phyloP scores from a whole-genome alignment of 306 rosid species.

The Potentilla sterilis region DNA sequence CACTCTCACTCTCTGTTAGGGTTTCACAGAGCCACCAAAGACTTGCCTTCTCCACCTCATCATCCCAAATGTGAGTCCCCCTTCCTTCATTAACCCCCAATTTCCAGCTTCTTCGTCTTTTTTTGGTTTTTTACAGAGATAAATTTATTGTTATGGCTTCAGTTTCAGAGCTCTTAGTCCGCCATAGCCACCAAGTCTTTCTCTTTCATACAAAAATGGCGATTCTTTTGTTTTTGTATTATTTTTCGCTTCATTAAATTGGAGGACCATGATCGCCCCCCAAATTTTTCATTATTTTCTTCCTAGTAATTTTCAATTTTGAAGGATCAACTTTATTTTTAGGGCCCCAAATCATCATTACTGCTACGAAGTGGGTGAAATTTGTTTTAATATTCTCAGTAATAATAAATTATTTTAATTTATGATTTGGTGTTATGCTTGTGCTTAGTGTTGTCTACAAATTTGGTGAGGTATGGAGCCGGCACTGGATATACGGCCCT shows the following conservation, averaged over 20 bases:
- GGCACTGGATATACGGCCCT: conserved; percentile 22
- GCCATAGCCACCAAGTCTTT: no score
- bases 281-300: not conserved
- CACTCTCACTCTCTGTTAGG: not conserved
- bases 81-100: not conserved
- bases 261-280: no score
- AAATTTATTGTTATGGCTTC: not conserved
- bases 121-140: not conserved
- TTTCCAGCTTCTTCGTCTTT: not conserved
- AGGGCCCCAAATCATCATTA: not conserved
- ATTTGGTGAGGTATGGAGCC: conserved; percentile 40
- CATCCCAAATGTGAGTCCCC: not conserved
- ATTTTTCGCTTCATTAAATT: not conserved
- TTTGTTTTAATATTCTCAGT: not conserved
- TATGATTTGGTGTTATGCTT: not conserved
- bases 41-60: not conserved
- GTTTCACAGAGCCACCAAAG: not conserved
- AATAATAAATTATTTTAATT: not conserved
- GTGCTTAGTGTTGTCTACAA: conserved; percentile 25
- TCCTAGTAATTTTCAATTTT: not conserved
- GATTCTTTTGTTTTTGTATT: not conserved
- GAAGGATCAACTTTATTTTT: not conserved
- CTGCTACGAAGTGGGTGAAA: not conserved
- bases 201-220: no score
- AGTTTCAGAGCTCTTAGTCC: not conserved